phyloP scores from a whole-genome alignment of 805 yeast genomes.

The Barnettozyma sp. region DNA sequence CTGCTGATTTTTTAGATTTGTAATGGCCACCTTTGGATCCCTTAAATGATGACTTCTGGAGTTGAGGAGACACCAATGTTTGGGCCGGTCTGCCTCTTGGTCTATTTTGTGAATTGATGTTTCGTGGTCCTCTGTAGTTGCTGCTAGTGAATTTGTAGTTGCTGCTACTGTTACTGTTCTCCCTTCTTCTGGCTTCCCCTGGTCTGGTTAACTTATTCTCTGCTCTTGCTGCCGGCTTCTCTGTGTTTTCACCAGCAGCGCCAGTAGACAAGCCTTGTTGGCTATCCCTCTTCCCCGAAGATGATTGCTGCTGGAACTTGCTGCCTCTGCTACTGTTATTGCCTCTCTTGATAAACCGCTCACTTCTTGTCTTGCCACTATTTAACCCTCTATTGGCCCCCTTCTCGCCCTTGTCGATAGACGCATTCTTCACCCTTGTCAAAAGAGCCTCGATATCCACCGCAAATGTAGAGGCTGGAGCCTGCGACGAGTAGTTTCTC shows the following conservation, averaged over 20 bases:
- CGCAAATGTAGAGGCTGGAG: background rate
- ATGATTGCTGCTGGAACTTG: no score
- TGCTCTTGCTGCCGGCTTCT: no score
- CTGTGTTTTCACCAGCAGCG: no score
- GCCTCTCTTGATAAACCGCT: constrained; percentile 1
- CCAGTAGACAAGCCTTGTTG: background rate
- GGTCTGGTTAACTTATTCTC: no score
- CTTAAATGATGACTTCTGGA: constrained; percentile 2
- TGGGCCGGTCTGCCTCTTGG: background rate
- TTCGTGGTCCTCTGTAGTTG: constrained; percentile 5
- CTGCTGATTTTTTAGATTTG: background rate
- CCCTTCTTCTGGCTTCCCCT: background rate
- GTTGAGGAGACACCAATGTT: constrained; percentile 5
- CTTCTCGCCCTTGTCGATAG: constrained; percentile 1
- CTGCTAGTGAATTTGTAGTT: background rate
- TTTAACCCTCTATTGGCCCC: constrained; percentile 1
- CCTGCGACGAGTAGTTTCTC: constrained; percentile 9
- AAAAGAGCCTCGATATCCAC: constrained; percentile 13
- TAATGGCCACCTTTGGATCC: constrained; percentile 2
- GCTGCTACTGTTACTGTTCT: background rate
- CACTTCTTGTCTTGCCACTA: constrained; percentile 4
- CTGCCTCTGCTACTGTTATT: no score
- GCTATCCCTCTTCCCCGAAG: no score
- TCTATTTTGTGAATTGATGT: constrained; percentile 6
- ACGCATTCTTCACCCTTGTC: constrained; percentile 10